Conservation (phyloP, 2,329 filamentous ascomycete species). For the Neocatenulostroma microsporum region DNA sequence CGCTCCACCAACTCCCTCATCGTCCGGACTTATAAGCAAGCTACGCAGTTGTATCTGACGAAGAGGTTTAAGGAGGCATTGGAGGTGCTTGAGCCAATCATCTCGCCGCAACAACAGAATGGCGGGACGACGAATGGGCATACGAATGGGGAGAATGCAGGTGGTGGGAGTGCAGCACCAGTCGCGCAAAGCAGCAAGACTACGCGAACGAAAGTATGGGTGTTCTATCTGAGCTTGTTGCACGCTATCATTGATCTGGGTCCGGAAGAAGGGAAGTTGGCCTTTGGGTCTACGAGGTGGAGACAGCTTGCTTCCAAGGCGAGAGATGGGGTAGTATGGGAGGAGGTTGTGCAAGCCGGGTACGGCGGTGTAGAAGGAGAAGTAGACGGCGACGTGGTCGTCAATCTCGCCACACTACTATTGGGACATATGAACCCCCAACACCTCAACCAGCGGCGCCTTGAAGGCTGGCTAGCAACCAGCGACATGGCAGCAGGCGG, state of each 20-base stretch:
- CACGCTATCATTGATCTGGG: slow-evolving; percentile 87
- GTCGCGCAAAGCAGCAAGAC: slow-evolving; percentile 72
- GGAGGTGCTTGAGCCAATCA: slow-evolving; percentile 73
- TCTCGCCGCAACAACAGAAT: no score
- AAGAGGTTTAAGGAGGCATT: slow-evolving; percentile 85
- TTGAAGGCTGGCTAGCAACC: slow-evolving; percentile 77
- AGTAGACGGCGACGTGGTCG: slow-evolving; percentile 90
- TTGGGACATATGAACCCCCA: slow-evolving; percentile 85
- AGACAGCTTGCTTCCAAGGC: slow-evolving; percentile 73
- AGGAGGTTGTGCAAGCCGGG: slow-evolving; percentile 77
- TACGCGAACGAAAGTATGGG: slow-evolving; percentile 93
- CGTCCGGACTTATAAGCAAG: slow-evolving; percentile 88
- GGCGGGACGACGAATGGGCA: no score
- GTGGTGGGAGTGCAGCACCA: slow-evolving; percentile 48
- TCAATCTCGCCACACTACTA: slow-evolving; percentile 81
- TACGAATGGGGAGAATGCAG: slow-evolving; percentile 14
- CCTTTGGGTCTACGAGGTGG: slow-evolving; percentile 82
- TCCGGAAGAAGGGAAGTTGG: slow-evolving; percentile 78
- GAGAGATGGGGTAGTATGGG: slow-evolving; percentile 86
- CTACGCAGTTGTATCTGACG: slow-evolving; percentile 88
- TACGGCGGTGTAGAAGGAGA: slow-evolving; percentile 84
- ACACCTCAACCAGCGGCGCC: slow-evolving; percentile 70
- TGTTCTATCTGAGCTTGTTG: slow-evolving; percentile 85
- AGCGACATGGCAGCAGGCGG: slow-evolving; percentile 28
- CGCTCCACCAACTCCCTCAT: slow-evolving; percentile 63